Evolutionary conservation across 345 rosid genomes (phyloP).

Genomic region (Eutrema japonicum): DNA sequence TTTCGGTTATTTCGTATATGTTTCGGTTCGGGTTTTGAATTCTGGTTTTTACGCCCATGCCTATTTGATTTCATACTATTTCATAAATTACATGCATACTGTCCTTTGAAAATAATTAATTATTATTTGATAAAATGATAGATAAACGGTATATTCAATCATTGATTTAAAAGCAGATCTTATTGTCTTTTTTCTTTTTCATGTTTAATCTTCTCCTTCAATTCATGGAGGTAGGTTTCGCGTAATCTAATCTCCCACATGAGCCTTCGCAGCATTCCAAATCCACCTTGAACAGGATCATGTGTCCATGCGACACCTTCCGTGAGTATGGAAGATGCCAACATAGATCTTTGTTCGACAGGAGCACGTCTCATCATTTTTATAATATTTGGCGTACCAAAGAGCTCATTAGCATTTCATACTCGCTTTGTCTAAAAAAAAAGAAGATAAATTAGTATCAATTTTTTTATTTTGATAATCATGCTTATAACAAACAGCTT

Average conservation of each 20-base stretch:
- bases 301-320: slow-evolving; percentile 4
- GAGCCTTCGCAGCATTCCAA: background rate
- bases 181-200: too few species aligned
- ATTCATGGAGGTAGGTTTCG: background rate
- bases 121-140: too few species aligned
- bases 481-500: background rate
- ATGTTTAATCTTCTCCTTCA: background rate
- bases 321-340: slow-evolving; percentile 9
- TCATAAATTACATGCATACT: too few species aligned
- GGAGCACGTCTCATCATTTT: background rate
- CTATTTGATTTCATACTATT: too few species aligned
- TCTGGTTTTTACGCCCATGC: too few species aligned
- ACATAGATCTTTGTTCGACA: background rate
- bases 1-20: too few species aligned
- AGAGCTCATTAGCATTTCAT: background rate
- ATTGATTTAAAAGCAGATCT: background rate
- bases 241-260: background rate
- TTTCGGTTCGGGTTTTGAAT: too few species aligned
- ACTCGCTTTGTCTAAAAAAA: background rate
- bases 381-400: background rate
- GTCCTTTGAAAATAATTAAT: too few species aligned
- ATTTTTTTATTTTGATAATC: background rate
- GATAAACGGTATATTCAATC: too few species aligned
- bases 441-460: background rate
- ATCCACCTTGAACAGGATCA: background rate